Base-by-base conservation (phyloP, 352 stramenopile genomes). In the Phytophthora cactorum region DNA sequence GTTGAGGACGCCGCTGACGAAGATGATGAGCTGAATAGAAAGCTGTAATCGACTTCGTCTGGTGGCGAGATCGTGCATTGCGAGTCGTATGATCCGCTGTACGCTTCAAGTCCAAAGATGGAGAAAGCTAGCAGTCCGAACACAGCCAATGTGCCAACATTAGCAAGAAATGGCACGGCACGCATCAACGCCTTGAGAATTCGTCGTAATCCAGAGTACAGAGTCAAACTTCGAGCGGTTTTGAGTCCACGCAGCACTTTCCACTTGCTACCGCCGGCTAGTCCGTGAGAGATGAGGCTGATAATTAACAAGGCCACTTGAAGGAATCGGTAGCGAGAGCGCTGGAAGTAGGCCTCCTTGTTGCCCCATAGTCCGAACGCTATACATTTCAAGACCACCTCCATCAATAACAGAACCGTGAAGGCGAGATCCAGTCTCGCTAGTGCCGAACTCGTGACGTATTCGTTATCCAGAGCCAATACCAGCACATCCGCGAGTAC, bases 111-210 rank as follows among this genome's bases (percentile, higher is more conserved):
- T 0, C 79, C 82, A 54, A 94, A 91, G 43, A 94, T 89, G 14
- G 83, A 90, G 56, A 94, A 94, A 17, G 82, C 82, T 9, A 94
- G 75, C 28, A 94, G 50, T 6, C 88, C 88, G 31, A 94, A 94
- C 50, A 92, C 70, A 5, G 86, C 77, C 32, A 94, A 75, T 27
- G 82, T 90, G 4, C 67, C 76, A 14, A 94, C 86, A 50, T 94
- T 94, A 32, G 86, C 81, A 3, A 94, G 71, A 49, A 94, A 92
- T 28, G 86, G 86, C 4, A 94, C 75, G 0, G 86, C 86, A 1
- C 84, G 80, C 36, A 78, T 72, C 9, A 94, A 66, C 10, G 86
- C 79, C 50, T 86, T 82, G 14, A 92, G 54, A 45, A 94, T 94
- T 39, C 86, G 84, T 2, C 82, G 77, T 32, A 94, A 57, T 0